Conservation (phyloP, 371 early-diverging fungal species). For the Amoeboaphelidium protococcarum region DNA sequence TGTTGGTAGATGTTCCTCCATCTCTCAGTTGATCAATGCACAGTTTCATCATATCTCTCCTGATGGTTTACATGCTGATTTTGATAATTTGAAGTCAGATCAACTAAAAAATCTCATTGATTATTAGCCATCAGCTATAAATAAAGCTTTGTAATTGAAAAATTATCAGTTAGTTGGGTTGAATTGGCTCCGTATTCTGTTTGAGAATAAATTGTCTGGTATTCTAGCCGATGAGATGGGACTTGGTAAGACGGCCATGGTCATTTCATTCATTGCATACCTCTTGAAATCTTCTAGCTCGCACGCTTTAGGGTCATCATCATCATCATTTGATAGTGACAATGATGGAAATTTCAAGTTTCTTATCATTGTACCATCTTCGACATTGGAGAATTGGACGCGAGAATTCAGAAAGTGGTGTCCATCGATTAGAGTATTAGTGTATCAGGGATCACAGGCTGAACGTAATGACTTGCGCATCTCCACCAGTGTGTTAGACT, state of each 20-base stretch:
- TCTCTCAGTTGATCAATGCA: too few species aligned
- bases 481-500: background rate
- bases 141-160: background rate
- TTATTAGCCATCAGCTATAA: too few species aligned
- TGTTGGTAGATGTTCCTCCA: background rate
- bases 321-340: conserved; percentile 6
- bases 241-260: conserved; percentile 67
- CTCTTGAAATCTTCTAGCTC: conserved; percentile 17
- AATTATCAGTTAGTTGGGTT: background rate
- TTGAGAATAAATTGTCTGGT: conserved; percentile 19
- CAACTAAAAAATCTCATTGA: too few species aligned
- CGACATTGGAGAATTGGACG: conserved; percentile 67
- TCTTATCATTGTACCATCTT: conserved; percentile 61
- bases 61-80: too few species aligned
- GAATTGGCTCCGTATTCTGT: background rate
- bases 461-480: conserved; percentile 21
- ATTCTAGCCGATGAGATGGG: conserved; percentile 85
- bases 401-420: conserved; percentile 48
- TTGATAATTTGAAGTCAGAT: too few species aligned
- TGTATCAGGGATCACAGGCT: conserved; percentile 39
- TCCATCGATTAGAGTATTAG: conserved; percentile 28
- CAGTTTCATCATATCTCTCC: too few species aligned
- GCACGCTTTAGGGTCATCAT: conserved; percentile 5
- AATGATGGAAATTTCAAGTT: conserved; percentile 34
- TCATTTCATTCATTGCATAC: conserved; percentile 41